Conservation (phyloP, 495 filamentous ascomycete genomes). For the Neurospora intermedia region DNA sequence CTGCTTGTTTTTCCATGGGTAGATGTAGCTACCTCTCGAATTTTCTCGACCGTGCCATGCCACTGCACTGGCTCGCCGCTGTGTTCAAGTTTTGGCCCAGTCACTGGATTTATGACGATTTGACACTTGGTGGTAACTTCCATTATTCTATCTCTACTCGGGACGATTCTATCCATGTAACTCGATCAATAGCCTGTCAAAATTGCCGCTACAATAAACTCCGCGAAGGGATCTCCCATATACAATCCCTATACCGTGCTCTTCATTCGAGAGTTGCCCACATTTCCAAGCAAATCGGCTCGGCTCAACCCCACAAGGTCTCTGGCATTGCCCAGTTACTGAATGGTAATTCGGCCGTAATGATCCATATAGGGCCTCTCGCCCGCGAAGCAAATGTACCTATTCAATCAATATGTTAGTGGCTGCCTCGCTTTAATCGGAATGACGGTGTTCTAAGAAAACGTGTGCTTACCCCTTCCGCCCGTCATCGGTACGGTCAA, state of each 20-base stretch:
- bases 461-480: neutral
- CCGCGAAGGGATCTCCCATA: neutral
- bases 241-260: neutral
- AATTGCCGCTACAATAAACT: neutral
- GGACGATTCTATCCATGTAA: neutral
- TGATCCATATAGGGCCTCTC: neutral
- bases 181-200: neutral
- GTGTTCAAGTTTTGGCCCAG: no score
- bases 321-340: neutral
- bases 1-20: neutral
- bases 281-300: neutral
- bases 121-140: neutral
- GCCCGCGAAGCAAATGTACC: neutral
- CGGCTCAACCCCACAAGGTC: neutral
- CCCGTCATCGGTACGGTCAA: conserved; percentile 9
- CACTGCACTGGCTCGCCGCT: neutral
- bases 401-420: neutral
- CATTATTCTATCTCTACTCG: neutral
- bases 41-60: neutral
- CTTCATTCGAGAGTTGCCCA: neutral
- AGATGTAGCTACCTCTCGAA: neutral
- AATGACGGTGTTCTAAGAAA: neutral
- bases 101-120: no score
- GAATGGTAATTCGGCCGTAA: neutral
- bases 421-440: neutral